Percentiles rank a stretch among this genome's conserved stretches.
Evolutionary conservation across 345 rosid species (phyloP).

Genomic region (Salix dunnii): DNA sequence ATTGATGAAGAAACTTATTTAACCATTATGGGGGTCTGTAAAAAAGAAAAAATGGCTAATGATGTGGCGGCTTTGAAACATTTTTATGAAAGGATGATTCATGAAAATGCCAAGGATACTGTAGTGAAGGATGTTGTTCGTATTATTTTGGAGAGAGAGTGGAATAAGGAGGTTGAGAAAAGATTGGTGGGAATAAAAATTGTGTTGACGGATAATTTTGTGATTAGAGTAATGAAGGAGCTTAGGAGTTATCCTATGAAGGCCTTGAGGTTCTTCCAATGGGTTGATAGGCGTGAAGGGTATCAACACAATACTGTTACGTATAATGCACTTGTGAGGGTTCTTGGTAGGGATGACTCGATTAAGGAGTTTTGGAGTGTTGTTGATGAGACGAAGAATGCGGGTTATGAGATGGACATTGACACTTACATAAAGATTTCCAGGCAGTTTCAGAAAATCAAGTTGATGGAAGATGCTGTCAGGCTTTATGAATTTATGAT

Average conservation of each 20-base stretch:
- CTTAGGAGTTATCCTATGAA: conserved; percentile 48
- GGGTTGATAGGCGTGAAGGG: conserved; percentile 12
- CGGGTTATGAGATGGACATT: conserved; percentile 57
- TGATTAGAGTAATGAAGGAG: conserved; percentile 64
- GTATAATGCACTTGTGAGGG: conserved; percentile 58
- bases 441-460: conserved; percentile 69
- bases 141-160: conserved; percentile 35
- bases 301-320: conserved; percentile 32
- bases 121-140: conserved; percentile 39
- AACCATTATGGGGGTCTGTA: conserved; percentile 41
- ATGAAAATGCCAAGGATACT: conserved; percentile 53
- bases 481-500: conserved; percentile 83
- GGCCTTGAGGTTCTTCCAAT: conserved; percentile 6
- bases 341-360: conserved; percentile 59
- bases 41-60: conserved; percentile 41
- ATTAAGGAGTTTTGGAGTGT: conserved; percentile 62
- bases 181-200: conserved; percentile 48
- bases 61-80: conserved; percentile 59
- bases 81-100: conserved; percentile 61
- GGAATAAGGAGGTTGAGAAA: conserved; percentile 55
- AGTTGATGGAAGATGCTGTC: conserved; percentile 65
- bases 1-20: conserved; percentile 64
- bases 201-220: conserved; percentile 52
- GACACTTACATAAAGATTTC: conserved; percentile 72
- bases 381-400: conserved; percentile 61